Base-by-base conservation (phyloP, 192 early-diverging fungal species). In the Linnemannia elongata region DNA sequence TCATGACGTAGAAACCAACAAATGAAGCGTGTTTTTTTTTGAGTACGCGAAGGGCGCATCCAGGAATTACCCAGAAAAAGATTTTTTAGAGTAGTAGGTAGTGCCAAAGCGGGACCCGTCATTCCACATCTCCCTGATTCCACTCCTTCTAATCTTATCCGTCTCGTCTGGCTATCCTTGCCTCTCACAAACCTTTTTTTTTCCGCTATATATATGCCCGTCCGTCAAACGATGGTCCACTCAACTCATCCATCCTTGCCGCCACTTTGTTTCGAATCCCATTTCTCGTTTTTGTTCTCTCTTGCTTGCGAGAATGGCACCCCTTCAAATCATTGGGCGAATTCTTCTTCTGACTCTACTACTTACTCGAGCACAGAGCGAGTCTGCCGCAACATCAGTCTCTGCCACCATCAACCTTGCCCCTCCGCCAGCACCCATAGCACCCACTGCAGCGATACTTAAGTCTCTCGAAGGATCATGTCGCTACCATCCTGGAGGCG, bases 401-500 rank as follows among this genome's bases (percentile, higher is more conserved):
- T 70, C 41, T 17, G 35, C 73, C 12, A n/a, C 30, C 6, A 68
- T 69, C 44, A 78, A 78, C 24, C 54, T 81, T 41, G 55, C 30
- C 27, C 44, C 72, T 73, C 24, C 49, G 27, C 24, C 72, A 45
- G 27, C 30, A 47, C 27, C 72, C 5, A 45, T 70, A 30, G 42
- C 66, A 30, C 42, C 36, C 30, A 41, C 45, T 4, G 57, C 81
- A 36, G 12, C 42, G 2, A 36, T 35, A 17, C 17, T 66, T 45
- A 38, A 38, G 5, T n/a, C 77, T 38, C 39, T 73, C 27, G 66
- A 57, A 63, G 68, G 71, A 12, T 72, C 38, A 17, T 80, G 83
- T 47, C 47, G 55, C 18, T 70, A 76, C 42, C 78, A 85, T 44
- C 78, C 78, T 68, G 78, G 75, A 45, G 83, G 83, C 13, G 83